Conservation (phyloP, 352 stramenopile genomes). For the Phytophthora brassicae region DNA sequence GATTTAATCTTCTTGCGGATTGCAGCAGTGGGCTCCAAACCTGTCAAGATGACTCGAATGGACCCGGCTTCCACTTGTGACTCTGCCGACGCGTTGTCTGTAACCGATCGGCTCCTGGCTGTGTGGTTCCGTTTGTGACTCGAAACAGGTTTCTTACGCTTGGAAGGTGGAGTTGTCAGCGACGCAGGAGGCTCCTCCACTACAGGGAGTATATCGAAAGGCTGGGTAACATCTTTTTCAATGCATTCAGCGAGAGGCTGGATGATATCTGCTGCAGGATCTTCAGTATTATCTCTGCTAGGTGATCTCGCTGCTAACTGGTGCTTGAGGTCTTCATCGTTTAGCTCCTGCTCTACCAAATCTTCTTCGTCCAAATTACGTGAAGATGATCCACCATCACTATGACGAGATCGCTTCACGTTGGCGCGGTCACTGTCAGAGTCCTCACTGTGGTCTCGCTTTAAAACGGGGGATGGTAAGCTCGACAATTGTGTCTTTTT, state of each 20-base stretch:
- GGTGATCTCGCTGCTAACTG: not conserved
- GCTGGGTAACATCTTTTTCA: not conserved
- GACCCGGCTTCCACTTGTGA: constrained; percentile 19
- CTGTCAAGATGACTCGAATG: constrained; percentile 51
- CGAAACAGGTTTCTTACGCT: constrained; percentile 3
- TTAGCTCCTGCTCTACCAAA: not conserved
- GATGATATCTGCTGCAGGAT: not conserved
- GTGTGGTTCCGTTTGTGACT: constrained; percentile 12
- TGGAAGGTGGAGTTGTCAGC: not conserved
- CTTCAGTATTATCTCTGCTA: not conserved
- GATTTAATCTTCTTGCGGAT: constrained; percentile 49
- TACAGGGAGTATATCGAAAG: not conserved
- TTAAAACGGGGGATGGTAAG: constrained; percentile 3
- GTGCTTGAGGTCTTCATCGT: not conserved
- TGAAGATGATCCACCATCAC: not conserved
- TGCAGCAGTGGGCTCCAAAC: constrained; percentile 39
- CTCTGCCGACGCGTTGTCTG: constrained; percentile 12
- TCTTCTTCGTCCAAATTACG: not conserved
- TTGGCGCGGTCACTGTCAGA: not conserved
- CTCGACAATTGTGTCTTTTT: constrained; percentile 14
- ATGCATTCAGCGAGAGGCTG: not conserved
- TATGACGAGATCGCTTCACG: constrained; percentile 28
- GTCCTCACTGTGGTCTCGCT: constrained; percentile 15
- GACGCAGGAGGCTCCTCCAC: not conserved
- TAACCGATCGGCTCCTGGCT: constrained; percentile 9